Evolutionary conservation across 1,139 yeast species (phyloP).

Genomic region (Yueomyces sp.): DNA sequence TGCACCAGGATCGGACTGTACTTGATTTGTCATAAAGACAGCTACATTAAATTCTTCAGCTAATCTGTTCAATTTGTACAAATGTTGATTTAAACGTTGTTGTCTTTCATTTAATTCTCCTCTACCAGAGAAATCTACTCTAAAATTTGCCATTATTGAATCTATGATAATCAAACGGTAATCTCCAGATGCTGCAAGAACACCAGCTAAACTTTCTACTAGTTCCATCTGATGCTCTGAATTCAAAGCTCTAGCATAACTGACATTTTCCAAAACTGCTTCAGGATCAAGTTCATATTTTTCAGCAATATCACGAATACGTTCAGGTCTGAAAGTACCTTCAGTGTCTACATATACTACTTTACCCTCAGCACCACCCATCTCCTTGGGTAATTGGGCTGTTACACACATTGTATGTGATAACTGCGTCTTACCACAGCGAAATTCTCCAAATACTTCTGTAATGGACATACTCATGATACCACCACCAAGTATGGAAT

Average conservation of each 20-base stretch:
- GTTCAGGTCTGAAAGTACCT: constrained; percentile 47
- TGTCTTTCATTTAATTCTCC: constrained; percentile 52
- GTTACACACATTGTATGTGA: constrained; percentile 51
- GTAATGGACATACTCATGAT: constrained; percentile 49
- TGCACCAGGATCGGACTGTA: constrained; percentile 60
- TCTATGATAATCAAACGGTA: constrained; percentile 37
- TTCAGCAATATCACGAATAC: constrained; percentile 42
- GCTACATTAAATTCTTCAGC: constrained; percentile 52
- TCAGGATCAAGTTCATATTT: constrained; percentile 43
- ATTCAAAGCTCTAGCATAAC: constrained; percentile 47
- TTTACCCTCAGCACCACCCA: constrained; percentile 54
- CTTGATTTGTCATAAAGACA: constrained; percentile 49
- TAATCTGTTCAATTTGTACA: constrained; percentile 37
- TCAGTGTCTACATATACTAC: constrained; percentile 51
- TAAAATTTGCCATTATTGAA: constrained; percentile 50
- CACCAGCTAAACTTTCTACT: constrained; percentile 38
- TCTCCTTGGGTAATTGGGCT: constrained; percentile 39
- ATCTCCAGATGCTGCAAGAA: constrained; percentile 34
- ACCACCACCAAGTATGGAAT: constrained; percentile 46
- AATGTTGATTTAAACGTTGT: constrained; percentile 47
- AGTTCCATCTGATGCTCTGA: constrained; percentile 52
- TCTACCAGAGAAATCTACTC: constrained; percentile 49
- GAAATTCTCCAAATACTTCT: constrained; percentile 51
- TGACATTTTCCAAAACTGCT: constrained; percentile 38
- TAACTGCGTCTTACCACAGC: constrained; percentile 51